phyloP scores from a whole-genome alignment of 768 basidiomycete species.

The Macrocybe gigantea region DNA sequence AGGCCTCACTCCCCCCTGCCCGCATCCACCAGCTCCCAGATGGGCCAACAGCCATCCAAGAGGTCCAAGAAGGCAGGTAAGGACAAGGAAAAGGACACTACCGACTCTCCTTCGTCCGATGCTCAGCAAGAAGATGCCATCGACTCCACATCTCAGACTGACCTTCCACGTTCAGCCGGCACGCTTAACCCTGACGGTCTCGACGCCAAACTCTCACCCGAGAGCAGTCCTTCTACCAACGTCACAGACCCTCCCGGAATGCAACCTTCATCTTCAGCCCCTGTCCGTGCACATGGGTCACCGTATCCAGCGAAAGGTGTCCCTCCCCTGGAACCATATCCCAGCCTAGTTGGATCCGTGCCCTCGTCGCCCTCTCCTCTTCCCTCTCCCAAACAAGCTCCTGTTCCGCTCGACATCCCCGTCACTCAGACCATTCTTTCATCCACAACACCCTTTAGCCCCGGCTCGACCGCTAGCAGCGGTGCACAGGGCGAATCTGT shows the following conservation, averaged over 20 bases:
- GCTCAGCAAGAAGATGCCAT: conserved; percentile 32
- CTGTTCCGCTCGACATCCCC: conserved; percentile 71
- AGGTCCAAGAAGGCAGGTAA: conserved; percentile 67
- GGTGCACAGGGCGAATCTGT: conserved; percentile 33
- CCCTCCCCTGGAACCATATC: conserved; percentile 24
- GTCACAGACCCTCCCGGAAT: conserved; percentile 38
- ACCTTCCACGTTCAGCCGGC: conserved; percentile 11
- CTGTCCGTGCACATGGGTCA: conserved; percentile 26
- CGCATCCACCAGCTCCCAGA: conserved; percentile 45
- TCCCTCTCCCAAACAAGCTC: conserved; percentile 32
- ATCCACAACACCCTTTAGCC: conserved; percentile 49
- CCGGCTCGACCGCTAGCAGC: conserved; percentile 41
- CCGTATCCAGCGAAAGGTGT: conserved; percentile 27
- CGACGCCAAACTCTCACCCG: conserved; percentile 30
- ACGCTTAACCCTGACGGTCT: conserved; percentile 26
- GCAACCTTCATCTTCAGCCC: conserved; percentile 16
- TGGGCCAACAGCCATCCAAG: conserved; percentile 85
- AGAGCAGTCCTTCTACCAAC: conserved; percentile 39
- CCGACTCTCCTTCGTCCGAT: conserved; percentile 30
- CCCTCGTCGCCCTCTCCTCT: conserved; percentile 32
- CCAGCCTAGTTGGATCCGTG: conserved; percentile 31
- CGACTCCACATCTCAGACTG: conserved; percentile 35
- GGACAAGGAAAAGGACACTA: conserved; percentile 58
- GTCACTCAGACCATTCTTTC: conserved; percentile 83
- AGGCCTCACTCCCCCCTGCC: conserved; percentile 70